Percentiles rank a stretch among this genome's conserved stretches.
phyloP scores from a whole-genome alignment of 305 asterid genomes.

The Salvia sclarea region DNA sequence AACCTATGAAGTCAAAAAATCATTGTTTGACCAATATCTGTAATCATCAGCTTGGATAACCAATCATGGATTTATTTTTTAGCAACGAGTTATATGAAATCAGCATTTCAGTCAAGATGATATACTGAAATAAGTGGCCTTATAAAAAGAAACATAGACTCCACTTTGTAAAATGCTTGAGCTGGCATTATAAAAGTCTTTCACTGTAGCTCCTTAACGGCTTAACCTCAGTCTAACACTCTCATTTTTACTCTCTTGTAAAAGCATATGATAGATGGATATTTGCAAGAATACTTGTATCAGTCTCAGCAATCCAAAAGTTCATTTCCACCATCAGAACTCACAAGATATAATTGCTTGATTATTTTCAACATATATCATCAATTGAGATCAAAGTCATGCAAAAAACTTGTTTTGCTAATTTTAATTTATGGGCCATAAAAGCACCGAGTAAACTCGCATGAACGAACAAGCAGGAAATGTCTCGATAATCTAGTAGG shows the following conservation, averaged over 20 bases:
- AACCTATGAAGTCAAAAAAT: neutral
- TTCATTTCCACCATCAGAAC: neutral
- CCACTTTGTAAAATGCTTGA: neutral
- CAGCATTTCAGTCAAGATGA: neutral
- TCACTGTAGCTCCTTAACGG: neutral
- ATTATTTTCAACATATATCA: neutral
- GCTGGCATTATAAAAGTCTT: neutral
- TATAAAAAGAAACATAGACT: neutral
- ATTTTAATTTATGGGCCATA: neutral
- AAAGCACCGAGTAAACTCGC: neutral
- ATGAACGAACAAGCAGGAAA: constrained; percentile 3
- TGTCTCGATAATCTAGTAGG: neutral
- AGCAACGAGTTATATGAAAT: neutral
- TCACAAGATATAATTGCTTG: neutral
- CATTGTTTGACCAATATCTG: neutral
- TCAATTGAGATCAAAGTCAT: neutral
- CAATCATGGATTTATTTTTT: neutral
- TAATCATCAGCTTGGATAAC: neutral
- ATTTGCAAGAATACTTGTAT: neutral
- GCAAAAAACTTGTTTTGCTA: neutral
- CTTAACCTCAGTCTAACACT: no score
- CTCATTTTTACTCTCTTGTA: neutral
- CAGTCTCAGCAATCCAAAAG: neutral
- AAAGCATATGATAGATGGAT: constrained; percentile 2
- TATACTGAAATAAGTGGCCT: neutral